Base-by-base conservation (phyloP, 768 basidiomycete species). In the Auriculariales sp. region DNA sequence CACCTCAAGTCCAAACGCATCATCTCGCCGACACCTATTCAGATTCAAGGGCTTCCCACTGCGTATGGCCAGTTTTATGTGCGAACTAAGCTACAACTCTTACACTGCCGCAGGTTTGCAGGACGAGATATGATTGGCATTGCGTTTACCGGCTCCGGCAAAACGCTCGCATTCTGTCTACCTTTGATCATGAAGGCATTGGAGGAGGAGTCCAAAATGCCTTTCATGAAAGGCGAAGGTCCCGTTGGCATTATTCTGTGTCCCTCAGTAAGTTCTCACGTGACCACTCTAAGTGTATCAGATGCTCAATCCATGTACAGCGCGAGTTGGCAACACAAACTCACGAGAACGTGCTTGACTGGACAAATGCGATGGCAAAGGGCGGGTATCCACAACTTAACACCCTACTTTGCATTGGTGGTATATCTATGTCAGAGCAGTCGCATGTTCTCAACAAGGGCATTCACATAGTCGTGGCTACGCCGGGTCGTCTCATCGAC, bases 101-200 rank as follows among this genome's bases (percentile, higher is more conserved):
- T 32, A 54, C 19, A 36, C 28, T 53, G 50, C 62, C 59, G 27
- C 60, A 92, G 91, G 29, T 97, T 98, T 63, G 70, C 91, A 47
- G 95, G 95, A 32, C 79, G 95, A 54, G 95, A 99, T 63, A 84
- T 98, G 69, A 99, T 98, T 55, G 95, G 95, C 17, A 98, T 99
- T 55, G 95, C 95, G 3, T 98, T 98, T 67, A 99, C 95, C 24
- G 95, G 95, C 32, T 98, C 94, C 0, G 95, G 95, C 14, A 99
- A 99, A 68, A 99, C 95, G 0, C 77, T 99, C n/a, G 83, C 93
- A 0, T 99, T 99, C 67, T 94, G 91, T 55, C 70, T 99, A n/a
- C 95, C 95, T 2, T 71, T 97, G 24, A 92, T 98, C 56, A 98
- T 99, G 95, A 71, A 87, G 56, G 85, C 92, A 1, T 72, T 94